Evolutionary conservation across 345 rosid genomes (phyloP).

Genomic region (Dipteronia dyeriana): DNA sequence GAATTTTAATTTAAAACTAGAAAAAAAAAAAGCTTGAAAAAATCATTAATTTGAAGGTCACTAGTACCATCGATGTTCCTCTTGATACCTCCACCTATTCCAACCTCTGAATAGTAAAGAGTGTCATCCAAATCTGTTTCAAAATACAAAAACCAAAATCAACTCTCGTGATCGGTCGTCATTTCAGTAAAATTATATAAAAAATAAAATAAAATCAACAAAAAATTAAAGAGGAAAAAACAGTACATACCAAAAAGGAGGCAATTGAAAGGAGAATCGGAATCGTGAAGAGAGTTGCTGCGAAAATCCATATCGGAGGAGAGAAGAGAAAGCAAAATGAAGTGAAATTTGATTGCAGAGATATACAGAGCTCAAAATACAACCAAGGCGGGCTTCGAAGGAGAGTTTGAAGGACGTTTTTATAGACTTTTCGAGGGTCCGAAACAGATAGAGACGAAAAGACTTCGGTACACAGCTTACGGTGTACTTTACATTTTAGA

Average conservation of each 20-base stretch:
- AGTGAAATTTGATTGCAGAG: background rate
- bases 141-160: background rate
- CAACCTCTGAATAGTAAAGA: constrained; percentile 67
- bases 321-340: constrained; percentile 6
- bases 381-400: background rate
- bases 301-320: constrained; percentile 35
- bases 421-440: constrained; percentile 3
- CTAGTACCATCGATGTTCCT: constrained; percentile 74
- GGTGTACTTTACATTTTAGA: background rate
- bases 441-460: background rate
- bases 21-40: constrained; percentile 12
- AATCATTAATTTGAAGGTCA: background rate
- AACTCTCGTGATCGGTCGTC: background rate
- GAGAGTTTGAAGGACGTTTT: constrained; percentile 2
- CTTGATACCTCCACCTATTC: constrained; percentile 69
- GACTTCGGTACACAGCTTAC: background rate
- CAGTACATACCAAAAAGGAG: constrained; percentile 63
- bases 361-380: background rate
- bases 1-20: background rate
- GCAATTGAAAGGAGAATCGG: constrained; percentile 63
- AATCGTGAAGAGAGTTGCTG: constrained; percentile 15
- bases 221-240: background rate
- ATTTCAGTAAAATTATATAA: background rate
- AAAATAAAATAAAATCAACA: too few relatives aligned
- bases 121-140: constrained; percentile 92